Percentiles rank a stretch among this genome's conserved stretches.
Evolutionary conservation across 192 early-diverging fungal species (phyloP).

Genomic region (Coemansia sp.): DNA sequence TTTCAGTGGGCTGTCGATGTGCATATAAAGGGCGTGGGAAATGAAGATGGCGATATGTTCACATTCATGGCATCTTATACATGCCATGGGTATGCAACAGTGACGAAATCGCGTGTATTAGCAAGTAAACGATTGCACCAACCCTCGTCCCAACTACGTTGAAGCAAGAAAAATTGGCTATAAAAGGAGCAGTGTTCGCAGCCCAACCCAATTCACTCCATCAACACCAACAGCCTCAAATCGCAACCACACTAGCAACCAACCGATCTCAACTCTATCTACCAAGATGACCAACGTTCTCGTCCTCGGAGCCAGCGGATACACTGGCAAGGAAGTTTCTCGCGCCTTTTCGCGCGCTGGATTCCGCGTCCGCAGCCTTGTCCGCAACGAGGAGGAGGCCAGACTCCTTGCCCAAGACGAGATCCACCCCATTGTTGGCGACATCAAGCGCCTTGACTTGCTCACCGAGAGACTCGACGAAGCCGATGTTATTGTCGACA

Average conservation of each 20-base stretch:
- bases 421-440: constrained; percentile 3
- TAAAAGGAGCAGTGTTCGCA: not conserved
- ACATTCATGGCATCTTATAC: constrained; percentile 2
- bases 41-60: not conserved
- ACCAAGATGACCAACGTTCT: constrained; percentile 18
- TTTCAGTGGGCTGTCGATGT: not conserved
- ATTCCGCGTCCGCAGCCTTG: constrained; percentile 6
- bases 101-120: not conserved
- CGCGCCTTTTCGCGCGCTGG: constrained; percentile 16
- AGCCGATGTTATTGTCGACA: constrained; percentile 6
- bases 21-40: not conserved
- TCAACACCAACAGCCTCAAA: not conserved
- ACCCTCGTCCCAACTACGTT: not conserved
- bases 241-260: not conserved
- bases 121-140: not conserved
- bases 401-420: constrained; percentile 2
- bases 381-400: constrained; percentile 8
- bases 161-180: not conserved
- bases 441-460: not conserved
- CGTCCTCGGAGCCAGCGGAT: constrained; percentile 15
- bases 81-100: not conserved
- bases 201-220: not conserved
- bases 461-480: not conserved
- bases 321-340: constrained; percentile 15
- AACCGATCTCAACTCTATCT: not conserved